Evolutionary conservation across 2,329 filamentous ascomycete genomes (phyloP).

Genomic region (Colletotrichum coccodes): DNA sequence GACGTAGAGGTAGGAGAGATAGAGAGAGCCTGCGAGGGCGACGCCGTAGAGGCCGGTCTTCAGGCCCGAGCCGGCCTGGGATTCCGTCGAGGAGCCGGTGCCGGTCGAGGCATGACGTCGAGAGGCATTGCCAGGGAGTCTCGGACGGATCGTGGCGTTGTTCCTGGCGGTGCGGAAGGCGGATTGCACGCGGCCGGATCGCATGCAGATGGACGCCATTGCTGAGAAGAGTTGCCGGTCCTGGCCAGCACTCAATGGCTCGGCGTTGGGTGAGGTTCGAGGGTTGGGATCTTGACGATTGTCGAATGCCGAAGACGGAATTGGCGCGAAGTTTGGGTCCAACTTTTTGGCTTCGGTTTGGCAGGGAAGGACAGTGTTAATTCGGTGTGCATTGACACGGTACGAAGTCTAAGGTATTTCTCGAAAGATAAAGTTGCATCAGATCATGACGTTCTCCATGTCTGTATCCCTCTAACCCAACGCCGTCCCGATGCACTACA

Average conservation of each 20-base stretch:
- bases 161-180: conserved; percentile 36
- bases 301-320: conserved; percentile 7
- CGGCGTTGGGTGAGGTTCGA: conserved; percentile 22
- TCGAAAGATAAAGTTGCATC: conserved; percentile 6
- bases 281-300: conserved; percentile 11
- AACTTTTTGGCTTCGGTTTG: conserved; percentile 15
- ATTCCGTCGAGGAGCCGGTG: conserved; percentile 36
- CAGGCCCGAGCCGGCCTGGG: conserved; percentile 41
- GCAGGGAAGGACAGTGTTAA: not conserved
- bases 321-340: conserved; percentile 5
- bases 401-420: conserved; percentile 1
- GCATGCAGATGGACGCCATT: conserved; percentile 44
- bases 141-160: conserved; percentile 32
- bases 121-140: conserved; percentile 39
- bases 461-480: conserved; percentile 5
- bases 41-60: conserved; percentile 53
- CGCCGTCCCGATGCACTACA: conserved; percentile 27
- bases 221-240: conserved; percentile 37
- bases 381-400: not conserved
- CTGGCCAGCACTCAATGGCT: conserved; percentile 46
- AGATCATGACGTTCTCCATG: conserved; percentile 29
- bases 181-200: conserved; percentile 38
- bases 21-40: conserved; percentile 52
- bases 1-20: conserved; percentile 71
- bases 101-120: conserved; percentile 44